Base-by-base conservation (phyloP, 441 rosid genomes). In the Populus hybrid region DNA sequence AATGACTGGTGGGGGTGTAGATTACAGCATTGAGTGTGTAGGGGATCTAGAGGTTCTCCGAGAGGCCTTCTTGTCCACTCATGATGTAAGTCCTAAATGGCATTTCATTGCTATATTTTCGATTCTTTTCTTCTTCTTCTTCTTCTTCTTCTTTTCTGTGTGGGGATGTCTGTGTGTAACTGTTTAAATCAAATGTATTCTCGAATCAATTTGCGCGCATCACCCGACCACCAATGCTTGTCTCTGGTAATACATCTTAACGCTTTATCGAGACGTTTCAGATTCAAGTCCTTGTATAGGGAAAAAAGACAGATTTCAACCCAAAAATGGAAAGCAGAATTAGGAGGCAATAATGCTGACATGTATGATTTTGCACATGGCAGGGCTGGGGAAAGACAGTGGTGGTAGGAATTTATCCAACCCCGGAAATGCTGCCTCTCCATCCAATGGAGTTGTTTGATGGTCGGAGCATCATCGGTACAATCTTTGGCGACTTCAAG, bases 391-490 rank as follows among this genome's bases (percentile, higher is more conserved):
- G 88, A 18, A 40, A 74, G 77, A 85, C 88, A 0, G 79, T 82
- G 24, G 6, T 84, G 10, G 33, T 86, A 31, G 90, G 90, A 31
- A 78, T 86, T 26, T 84, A 87, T 63, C 24, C 83, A 9, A 78
- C 40, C 21, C 86, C 90, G 0, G 59, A 73, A 59, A 35, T 42
- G 12, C 68, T 86, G 12, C 87, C 86, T 1, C 50, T 84, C 42
- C 88, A 86, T 77, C 90, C 88, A 4, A 86, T 84, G 88, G 88
- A 87, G 75, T 33, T 87, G 73, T 86, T 87, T 42, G 80, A 56
- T 18, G 88, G 88, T 2, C 76, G 84, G 9, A 75, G 63, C 68
- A 76, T 87, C 76, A 73, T 31, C 12, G 87, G 78, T 14, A 81
- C 84, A 1, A 0, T 77, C 64, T 86, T 86, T 14, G 87, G 88